These are phyloP conservation scores for Lupinus albus DNA, from an alignment of 306 rosid genomes.

Conservation along the genomic window DNA sequence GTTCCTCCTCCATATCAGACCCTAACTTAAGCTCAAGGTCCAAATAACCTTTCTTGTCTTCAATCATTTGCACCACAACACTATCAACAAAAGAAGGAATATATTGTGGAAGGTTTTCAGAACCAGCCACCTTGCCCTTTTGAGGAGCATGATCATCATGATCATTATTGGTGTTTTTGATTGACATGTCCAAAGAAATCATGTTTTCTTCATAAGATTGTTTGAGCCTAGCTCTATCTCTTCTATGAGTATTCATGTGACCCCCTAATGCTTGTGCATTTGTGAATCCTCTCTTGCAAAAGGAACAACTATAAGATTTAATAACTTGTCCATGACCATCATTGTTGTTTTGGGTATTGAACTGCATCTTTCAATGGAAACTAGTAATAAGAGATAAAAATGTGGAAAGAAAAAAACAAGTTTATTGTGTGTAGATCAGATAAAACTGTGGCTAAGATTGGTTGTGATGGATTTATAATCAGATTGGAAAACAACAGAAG, in stretches of 20 bases:
- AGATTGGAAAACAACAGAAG: constrained; percentile 33
- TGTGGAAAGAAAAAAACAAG: background rate
- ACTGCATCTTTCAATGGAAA: constrained; percentile 43
- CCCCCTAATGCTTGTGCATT: constrained; percentile 89
- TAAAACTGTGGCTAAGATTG: constrained; percentile 39
- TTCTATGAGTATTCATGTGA: constrained; percentile 81
- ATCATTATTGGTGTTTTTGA: constrained; percentile 20
- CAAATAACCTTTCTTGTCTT: no score
- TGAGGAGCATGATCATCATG: constrained; percentile 29
- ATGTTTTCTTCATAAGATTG: constrained; percentile 59
- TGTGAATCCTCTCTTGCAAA: constrained; percentile 72
- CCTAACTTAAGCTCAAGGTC: no score
- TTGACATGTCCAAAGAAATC: constrained; percentile 45
- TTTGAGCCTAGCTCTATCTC: constrained; percentile 66
- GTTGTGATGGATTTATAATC: constrained; percentile 35
- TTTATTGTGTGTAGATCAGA: background rate
- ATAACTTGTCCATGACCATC: constrained; percentile 43
- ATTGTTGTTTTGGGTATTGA: constrained; percentile 39
- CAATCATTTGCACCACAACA: background rate
- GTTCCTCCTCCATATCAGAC: no score
- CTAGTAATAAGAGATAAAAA: constrained; percentile 24
- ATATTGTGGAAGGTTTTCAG: constrained; percentile 36
- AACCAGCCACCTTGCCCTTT: constrained; percentile 31
- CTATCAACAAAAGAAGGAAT: constrained; percentile 42
- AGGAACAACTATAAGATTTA: constrained; percentile 59